Evolutionary conservation across 306 rosid genomes (phyloP).

Genomic region (Cucurbita maxima): DNA sequence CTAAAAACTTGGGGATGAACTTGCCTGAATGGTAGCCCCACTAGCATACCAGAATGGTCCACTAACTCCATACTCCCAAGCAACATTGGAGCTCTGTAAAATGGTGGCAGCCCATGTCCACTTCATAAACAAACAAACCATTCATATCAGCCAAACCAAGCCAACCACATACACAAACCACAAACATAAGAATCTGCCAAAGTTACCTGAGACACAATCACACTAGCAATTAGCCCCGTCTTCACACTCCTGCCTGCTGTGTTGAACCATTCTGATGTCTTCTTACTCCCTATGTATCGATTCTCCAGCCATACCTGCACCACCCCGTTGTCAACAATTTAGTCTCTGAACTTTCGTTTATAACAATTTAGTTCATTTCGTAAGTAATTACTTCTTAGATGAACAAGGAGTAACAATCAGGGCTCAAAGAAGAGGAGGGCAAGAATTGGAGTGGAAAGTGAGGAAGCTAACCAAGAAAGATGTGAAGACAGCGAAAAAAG

Average conservation of each 20-base stretch:
- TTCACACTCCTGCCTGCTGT: slow-evolving; percentile 93
- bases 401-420: background rate
- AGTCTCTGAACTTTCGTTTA: background rate
- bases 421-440: background rate
- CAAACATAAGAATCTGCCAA: background rate
- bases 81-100: slow-evolving; percentile 87
- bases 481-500: slow-evolving; percentile 82
- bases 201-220: slow-evolving; percentile 76
- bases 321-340: background rate
- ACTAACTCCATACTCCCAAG: slow-evolving; percentile 90
- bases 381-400: too few species aligned
- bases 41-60: slow-evolving; percentile 99
- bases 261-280: slow-evolving; percentile 93
- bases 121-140: slow-evolving; percentile 23
- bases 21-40: slow-evolving; percentile 89
- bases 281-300: slow-evolving; percentile 67
- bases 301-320: slow-evolving; percentile 87
- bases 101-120: slow-evolving; percentile 99
- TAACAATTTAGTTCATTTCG: background rate
- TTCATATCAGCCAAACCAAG: background rate
- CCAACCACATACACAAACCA: background rate
- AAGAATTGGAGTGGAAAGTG: background rate
- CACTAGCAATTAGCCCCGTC: slow-evolving; percentile 94
- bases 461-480: slow-evolving; percentile 48
- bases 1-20: background rate